A percentile compares a stretch with the other conserved stretches of the same genome.
These are phyloP conservation scores for Fusarium brachygibbosum DNA, from an alignment of 2,329 filamentous ascomycete species.

Conservation along the genomic window DNA sequence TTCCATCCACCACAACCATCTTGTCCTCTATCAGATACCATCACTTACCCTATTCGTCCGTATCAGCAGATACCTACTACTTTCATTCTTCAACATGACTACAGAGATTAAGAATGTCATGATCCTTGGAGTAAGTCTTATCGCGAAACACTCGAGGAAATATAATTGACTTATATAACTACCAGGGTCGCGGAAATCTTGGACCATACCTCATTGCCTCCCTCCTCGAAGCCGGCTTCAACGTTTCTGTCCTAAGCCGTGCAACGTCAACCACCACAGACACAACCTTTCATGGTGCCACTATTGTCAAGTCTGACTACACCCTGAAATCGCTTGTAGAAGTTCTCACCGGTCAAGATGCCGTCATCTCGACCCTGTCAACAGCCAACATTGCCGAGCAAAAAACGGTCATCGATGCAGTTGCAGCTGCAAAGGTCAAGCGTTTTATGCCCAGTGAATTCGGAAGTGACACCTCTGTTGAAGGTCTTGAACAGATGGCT, in stretches of 20 bases:
- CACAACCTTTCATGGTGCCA: background rate
- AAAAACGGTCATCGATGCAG: constrained; percentile 10
- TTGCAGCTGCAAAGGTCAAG: constrained; percentile 8
- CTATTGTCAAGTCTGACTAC: constrained; percentile 2
- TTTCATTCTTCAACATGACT: background rate
- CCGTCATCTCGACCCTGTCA: constrained; percentile 8
- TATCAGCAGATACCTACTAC: background rate
- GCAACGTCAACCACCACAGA: rapidly evolving
- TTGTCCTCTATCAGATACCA: rapidly evolving
- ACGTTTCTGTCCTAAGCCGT: rapidly evolving
- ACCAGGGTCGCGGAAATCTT: constrained; percentile 12
- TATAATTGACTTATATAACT: rapidly evolving
- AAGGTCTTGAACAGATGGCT: background rate
- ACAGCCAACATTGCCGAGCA: constrained; percentile 19
- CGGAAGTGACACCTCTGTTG: background rate
- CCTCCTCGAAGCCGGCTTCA: background rate
- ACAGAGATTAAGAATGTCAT: background rate
- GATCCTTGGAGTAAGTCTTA: background rate
- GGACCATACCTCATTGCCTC: constrained; percentile 2
- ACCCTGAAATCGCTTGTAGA: background rate
- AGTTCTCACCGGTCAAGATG: background rate
- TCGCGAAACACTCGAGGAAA: rapidly evolving
- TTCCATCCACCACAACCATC: too few relatives aligned
- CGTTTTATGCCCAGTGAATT: constrained; percentile 27
- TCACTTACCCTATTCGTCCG: constrained; percentile 9